Conservation (phyloP, 441 rosid genomes). For the Populus tomentosa region DNA sequence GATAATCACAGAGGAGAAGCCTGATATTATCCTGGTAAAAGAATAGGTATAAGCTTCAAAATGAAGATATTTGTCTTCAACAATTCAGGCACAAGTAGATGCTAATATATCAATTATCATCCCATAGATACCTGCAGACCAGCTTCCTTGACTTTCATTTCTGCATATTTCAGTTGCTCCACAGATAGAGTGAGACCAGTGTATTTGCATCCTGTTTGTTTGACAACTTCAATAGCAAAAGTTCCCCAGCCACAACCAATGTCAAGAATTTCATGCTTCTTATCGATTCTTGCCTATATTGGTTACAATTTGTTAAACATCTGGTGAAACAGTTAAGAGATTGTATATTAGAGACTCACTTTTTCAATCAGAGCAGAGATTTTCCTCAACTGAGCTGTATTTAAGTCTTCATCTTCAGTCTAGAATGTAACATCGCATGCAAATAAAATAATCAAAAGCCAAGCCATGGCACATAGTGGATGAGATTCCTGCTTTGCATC, state of each 20-base stretch:
- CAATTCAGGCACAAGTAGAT: too few species aligned
- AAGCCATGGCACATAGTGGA: neutral
- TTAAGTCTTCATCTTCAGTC: constrained; percentile 61
- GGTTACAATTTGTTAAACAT: neutral
- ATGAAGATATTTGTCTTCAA: neutral
- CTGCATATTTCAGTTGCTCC: constrained; percentile 67
- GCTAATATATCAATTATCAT: too few species aligned
- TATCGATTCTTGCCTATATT: constrained; percentile 59
- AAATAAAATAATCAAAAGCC: neutral
- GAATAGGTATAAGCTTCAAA: too few species aligned
- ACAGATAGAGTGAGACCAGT: constrained; percentile 72
- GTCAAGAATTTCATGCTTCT: constrained; percentile 69
- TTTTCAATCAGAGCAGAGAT: constrained; percentile 60
- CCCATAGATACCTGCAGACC: constrained; percentile 56
- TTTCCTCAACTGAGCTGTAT: constrained; percentile 69
- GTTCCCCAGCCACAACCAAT: constrained; percentile 97
- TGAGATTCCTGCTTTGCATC: too few species aligned
- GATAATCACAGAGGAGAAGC: constrained; percentile 67
- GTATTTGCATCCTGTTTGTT: constrained; percentile 72
- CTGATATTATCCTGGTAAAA: constrained; percentile 46
- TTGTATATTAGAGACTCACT: constrained; percentile 27
- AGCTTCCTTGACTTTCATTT: constrained; percentile 64
- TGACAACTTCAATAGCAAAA: constrained; percentile 74
- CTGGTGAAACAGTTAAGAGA: neutral
- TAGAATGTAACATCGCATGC: constrained; percentile 13